phyloP scores from a whole-genome alignment of 2,329 filamentous ascomycete genomes.

The Trichoderma sp. region DNA sequence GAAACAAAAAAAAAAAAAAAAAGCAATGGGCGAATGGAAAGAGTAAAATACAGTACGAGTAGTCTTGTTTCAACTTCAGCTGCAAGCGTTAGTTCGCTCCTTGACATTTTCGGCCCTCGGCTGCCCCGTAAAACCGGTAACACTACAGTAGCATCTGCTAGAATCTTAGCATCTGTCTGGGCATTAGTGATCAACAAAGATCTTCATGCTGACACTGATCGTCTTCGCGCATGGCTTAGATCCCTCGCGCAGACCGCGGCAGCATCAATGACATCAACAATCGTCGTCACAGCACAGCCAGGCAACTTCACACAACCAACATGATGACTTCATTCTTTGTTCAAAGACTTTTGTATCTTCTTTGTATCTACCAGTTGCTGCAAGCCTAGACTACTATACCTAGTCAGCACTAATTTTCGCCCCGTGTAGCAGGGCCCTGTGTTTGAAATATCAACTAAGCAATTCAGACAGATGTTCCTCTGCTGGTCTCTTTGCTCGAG shows the following conservation, averaged over 20 bases:
- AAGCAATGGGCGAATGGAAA: not conserved
- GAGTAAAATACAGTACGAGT: not conserved
- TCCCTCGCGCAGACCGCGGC: not conserved
- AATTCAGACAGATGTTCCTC: constrained; percentile 9
- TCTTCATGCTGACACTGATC: constrained; percentile 10
- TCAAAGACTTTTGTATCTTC: not conserved
- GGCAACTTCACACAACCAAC: not conserved
- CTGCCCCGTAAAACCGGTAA: constrained; percentile 1
- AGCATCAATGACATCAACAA: not conserved
- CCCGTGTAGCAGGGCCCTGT: not conserved
- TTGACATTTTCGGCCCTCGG: not conserved
- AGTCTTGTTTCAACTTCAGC: constrained; percentile 13
- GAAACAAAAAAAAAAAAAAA: not conserved
- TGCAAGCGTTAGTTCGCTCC: not conserved
- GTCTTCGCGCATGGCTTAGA: not conserved
- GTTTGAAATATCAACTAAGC: constrained; percentile 12
- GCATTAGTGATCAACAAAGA: constrained; percentile 13
- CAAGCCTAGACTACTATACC: not conserved
- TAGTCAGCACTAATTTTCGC: not conserved
- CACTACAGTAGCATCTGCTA: constrained; percentile 8
- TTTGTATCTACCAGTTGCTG: constrained; percentile 8
- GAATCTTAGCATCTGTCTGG: not conserved
- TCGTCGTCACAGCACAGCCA: not conserved
- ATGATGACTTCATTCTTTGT: not conserved
- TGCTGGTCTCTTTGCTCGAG: constrained; percentile 16